Conservation (phyloP, 306 rosid species). For the Coriaria nepalensis region DNA sequence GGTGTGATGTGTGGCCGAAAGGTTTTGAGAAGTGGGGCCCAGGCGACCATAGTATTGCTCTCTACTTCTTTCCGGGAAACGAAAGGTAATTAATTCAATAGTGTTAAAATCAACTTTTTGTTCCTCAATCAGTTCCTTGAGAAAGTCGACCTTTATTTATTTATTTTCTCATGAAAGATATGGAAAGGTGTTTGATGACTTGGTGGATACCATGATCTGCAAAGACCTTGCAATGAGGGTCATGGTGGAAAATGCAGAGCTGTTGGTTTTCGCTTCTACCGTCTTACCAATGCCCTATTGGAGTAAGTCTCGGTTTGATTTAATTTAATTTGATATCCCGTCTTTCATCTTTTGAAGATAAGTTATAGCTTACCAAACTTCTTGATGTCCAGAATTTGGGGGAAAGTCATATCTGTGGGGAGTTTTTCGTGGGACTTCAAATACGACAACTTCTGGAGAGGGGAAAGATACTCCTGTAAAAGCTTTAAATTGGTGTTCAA, state of each 20-base stretch:
- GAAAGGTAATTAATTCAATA: conserved; percentile 30
- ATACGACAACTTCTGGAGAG: conserved; percentile 12
- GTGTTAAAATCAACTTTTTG: not conserved
- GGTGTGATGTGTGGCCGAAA: conserved; percentile 54
- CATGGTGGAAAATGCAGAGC: conserved; percentile 39
- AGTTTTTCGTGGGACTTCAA: conserved; percentile 34
- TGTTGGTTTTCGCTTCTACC: conserved; percentile 52
- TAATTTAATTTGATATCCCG: not conserved
- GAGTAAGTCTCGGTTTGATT: conserved; percentile 36
- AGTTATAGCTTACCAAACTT: conserved; percentile 1
- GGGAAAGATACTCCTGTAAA: conserved; percentile 4
- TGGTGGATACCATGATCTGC: conserved; percentile 33
- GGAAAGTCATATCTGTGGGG: conserved; percentile 70
- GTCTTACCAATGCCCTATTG: conserved; percentile 27
- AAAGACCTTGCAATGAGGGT: conserved; percentile 40
- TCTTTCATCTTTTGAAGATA: conserved; percentile 11
- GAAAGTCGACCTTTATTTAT: not conserved
- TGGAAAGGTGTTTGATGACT: conserved; percentile 29
- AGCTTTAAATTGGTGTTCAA: conserved; percentile 10
- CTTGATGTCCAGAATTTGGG: conserved; percentile 46
- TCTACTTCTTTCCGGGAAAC: conserved; percentile 52
- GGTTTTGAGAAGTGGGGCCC: conserved; percentile 37
- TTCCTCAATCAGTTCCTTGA: conserved; percentile 7
- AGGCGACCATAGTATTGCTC: conserved; percentile 44
- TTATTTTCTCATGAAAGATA: conserved; percentile 16